Conservation (phyloP, 495 filamentous ascomycete species). For the Penicillium coffeae region DNA sequence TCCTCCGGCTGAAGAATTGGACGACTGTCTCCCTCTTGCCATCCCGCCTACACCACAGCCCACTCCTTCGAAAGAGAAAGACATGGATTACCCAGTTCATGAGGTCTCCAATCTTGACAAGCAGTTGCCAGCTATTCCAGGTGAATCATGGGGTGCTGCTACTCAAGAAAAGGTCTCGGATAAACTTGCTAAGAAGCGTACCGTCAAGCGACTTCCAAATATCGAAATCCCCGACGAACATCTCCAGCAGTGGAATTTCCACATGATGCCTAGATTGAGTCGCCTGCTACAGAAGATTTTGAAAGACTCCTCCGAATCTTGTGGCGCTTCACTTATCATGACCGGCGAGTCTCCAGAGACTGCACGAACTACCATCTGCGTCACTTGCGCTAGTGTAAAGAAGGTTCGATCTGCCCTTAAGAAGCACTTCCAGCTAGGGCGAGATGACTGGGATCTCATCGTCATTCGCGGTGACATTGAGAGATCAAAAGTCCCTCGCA, state of each 20-base stretch:
- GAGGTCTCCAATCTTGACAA: constrained; percentile 20
- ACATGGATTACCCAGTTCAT: constrained; percentile 14
- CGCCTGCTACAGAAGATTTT: constrained; percentile 62
- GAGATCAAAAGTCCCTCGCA: constrained; percentile 57
- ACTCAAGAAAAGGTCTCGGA: constrained; percentile 26
- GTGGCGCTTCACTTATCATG: constrained; percentile 69
- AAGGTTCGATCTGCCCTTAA: constrained; percentile 68
- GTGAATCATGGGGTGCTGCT: constrained; percentile 21
- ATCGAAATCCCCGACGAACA: constrained; percentile 56
- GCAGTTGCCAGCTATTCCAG: constrained; percentile 20
- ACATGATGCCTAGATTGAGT: constrained; percentile 68
- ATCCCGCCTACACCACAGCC: constrained; percentile 38
- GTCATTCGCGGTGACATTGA: constrained; percentile 68
- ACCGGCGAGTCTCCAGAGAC: constrained; percentile 63
- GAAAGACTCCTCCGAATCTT: constrained; percentile 60
- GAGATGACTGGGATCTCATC: constrained; percentile 51
- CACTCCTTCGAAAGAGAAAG: constrained; percentile 21
- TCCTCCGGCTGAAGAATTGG: constrained; percentile 40
- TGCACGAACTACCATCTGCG: constrained; percentile 69
- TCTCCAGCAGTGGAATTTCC: constrained; percentile 66
- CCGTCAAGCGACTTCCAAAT: constrained; percentile 41
- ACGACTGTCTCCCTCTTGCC: constrained; percentile 44
- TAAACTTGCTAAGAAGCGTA: constrained; percentile 37
- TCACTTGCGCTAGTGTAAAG: constrained; percentile 67
- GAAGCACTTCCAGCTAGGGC: constrained; percentile 64